Evolutionary conservation across 495 filamentous ascomycete species (phyloP).

Genomic region (Tuber brumale): DNA sequence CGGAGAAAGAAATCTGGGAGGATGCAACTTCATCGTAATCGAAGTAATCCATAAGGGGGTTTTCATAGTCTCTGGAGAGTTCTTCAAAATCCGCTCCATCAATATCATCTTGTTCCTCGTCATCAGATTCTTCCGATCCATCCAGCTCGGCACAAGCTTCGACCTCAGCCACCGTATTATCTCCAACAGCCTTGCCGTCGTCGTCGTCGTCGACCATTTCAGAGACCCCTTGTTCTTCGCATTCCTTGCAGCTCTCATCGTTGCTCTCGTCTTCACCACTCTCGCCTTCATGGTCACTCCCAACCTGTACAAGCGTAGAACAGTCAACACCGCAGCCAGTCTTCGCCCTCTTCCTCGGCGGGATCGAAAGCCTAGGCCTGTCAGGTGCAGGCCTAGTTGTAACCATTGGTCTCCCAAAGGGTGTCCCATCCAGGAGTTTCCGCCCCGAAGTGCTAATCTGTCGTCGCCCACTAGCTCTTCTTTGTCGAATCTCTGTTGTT

Average conservation of each 20-base stretch:
- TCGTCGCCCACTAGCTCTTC: slow-evolving; percentile 69
- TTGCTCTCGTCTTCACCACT: slow-evolving; percentile 17
- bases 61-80: slow-evolving; percentile 26
- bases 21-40: slow-evolving; percentile 14
- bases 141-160: slow-evolving; percentile 7
- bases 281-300: slow-evolving; percentile 16
- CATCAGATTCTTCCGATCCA: slow-evolving; percentile 2
- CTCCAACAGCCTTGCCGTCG: slow-evolving; percentile 16
- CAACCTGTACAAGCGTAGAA: slow-evolving; percentile 14
- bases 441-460: slow-evolving; percentile 76
- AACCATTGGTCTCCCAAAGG: slow-evolving; percentile 72
- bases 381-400: slow-evolving; percentile 47
- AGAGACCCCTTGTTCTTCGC: slow-evolving; percentile 22
- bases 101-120: slow-evolving; percentile 13
- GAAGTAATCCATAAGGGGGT: slow-evolving; percentile 33
- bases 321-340: slow-evolving; percentile 45
- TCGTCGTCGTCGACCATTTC: slow-evolving; percentile 17
- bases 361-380: slow-evolving; percentile 66
- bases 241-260: slow-evolving; percentile 23
- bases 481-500: slow-evolving; percentile 63
- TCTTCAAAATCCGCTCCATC: slow-evolving; percentile 7
- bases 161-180: slow-evolving; percentile 13
- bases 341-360: slow-evolving; percentile 64
- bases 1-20: neutral
- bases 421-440: slow-evolving; percentile 80